Percentiles rank a stretch among this genome's conserved stretches.
These are phyloP conservation scores for Cenchrus fungigraminus DNA, from an alignment of 176 grass and related monocot species.

Conservation along the genomic window DNA sequence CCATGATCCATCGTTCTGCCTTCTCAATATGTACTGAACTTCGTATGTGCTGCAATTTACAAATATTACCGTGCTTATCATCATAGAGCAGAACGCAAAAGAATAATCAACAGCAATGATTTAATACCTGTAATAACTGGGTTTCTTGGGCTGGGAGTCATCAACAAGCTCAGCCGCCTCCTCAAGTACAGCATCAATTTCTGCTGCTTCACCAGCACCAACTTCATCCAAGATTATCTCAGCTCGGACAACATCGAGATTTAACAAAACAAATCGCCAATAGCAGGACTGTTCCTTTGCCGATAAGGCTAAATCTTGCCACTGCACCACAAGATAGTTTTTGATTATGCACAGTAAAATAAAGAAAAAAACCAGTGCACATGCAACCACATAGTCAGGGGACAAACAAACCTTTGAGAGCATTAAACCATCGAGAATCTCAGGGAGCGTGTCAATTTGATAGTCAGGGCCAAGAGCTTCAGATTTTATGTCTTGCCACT, in stretches of 20 bases:
- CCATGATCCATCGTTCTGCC: constrained; percentile 79
- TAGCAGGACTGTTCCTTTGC: constrained; percentile 76
- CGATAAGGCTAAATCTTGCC: constrained; percentile 65
- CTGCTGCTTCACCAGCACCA: constrained; percentile 62
- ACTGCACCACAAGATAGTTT: constrained; percentile 51
- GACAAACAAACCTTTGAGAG: constrained; percentile 67
- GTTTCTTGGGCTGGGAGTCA: constrained; percentile 71
- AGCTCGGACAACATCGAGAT: constrained; percentile 69
- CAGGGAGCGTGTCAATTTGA: constrained; percentile 66
- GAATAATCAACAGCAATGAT: background rate
- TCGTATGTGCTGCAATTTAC: constrained; percentile 74
- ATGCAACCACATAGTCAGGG: constrained; percentile 1
- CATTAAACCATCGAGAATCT: constrained; percentile 83
- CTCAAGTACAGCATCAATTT: constrained; percentile 85
- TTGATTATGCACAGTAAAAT: constrained; percentile 20
- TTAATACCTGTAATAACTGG: constrained; percentile 90
- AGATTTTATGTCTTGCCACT: constrained; percentile 93
- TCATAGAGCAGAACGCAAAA: background rate
- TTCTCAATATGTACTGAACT: constrained; percentile 76
- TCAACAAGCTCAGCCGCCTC: constrained; percentile 93
- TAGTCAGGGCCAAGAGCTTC: constrained; percentile 84
- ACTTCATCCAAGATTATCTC: constrained; percentile 68
- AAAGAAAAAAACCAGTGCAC: constrained; percentile 19
- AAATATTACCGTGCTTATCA: background rate
- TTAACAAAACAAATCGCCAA: constrained; percentile 91